Evolutionary conservation across 257 asterid genomes (phyloP), one percentile per base, ranked within the genome.

Genomic region (Solanum etuberosum): DNA sequence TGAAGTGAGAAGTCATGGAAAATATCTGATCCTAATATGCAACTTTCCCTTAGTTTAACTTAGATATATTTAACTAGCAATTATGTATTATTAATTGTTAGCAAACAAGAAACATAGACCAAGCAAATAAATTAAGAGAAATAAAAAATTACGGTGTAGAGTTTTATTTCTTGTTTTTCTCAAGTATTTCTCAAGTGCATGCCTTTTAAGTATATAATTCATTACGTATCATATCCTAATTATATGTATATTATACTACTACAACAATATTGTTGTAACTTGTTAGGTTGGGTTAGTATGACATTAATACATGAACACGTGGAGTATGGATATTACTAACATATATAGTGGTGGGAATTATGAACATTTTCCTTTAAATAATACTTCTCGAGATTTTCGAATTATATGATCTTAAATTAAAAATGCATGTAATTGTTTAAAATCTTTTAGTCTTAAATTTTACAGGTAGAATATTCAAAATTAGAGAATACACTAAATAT

Each of bases 391-490:
- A 5, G 21, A 57, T 7, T 2, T 54, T 6, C 2, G 4, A 54
- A 18, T 18, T 2, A 2, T 57, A 9, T 20, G 4, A 57, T 20
- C n/a, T 20, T 20, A 57, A 57, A 57, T 57, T 57, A 7, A 54
- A 20, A 1, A 54, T 3, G 1, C 0, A 0, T 20, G n/a, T 7
- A 20, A 7, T 54, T 20, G 1, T 54, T 54, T 54, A 16, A 54
- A 54, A 54, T 54, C 10, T 7, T 54, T 2, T 54, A 7, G 4
- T 54, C 3, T 18, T 54, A 54, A 54, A 7, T 18, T 20, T 54
- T 51, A 16, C 23, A 20, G 1, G 25, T 54, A 54, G 5, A 54
- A 20, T 54, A 7, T 20, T 54, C 9, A 54, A 54, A 54, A 54
- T 20, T 54, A 54, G 11, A 54, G 25, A 54, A 54, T 20, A 18